These are phyloP conservation scores for Fusarium dlaminii DNA, from an alignment of 2,329 filamentous ascomycete genomes.

Conservation along the genomic window DNA sequence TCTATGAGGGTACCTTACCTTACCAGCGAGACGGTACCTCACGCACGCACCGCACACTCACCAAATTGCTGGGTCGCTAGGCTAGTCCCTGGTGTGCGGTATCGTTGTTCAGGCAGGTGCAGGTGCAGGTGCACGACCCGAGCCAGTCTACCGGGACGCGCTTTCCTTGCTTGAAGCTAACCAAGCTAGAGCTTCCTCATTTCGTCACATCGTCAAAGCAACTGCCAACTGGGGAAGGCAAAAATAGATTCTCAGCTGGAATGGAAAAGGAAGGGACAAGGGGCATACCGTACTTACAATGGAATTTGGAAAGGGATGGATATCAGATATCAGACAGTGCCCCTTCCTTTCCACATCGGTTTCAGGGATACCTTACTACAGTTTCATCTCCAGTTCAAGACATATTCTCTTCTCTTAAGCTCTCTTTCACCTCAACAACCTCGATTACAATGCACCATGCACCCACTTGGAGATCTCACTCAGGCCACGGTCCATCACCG, in stretches of 20 bases:
- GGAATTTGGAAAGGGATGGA: background rate
- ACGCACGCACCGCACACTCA: background rate
- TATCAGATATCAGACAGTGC: background rate
- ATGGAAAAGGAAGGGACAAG: slow-evolving; percentile 4
- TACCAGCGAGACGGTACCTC: background rate
- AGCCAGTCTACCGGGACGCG: slow-evolving; percentile 23
- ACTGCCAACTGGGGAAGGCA: background rate
- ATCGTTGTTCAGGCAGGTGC: slow-evolving; percentile 11
- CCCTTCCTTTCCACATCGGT: slow-evolving; percentile 9
- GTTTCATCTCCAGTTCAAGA: slow-evolving; percentile 27
- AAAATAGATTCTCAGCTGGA: slow-evolving; percentile 9
- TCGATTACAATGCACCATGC: background rate
- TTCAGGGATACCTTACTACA: slow-evolving; percentile 18
- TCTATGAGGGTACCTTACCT: background rate
- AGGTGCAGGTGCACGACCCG: slow-evolving; percentile 1
- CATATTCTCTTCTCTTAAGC: background rate
- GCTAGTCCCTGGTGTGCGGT: slow-evolving; percentile 1
- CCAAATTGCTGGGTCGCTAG: background rate
- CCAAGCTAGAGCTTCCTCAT: background rate
- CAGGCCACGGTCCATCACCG: background rate
- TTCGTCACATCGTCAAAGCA: slow-evolving; percentile 1
- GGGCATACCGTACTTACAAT: background rate
- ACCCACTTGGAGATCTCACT: background rate
- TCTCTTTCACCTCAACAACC: slow-evolving; percentile 5
- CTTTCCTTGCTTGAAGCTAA: slow-evolving; percentile 19